Evolutionary conservation across 768 basidiomycete genomes (phyloP).

Genomic region (Rubroboletus pulcherrimus): DNA sequence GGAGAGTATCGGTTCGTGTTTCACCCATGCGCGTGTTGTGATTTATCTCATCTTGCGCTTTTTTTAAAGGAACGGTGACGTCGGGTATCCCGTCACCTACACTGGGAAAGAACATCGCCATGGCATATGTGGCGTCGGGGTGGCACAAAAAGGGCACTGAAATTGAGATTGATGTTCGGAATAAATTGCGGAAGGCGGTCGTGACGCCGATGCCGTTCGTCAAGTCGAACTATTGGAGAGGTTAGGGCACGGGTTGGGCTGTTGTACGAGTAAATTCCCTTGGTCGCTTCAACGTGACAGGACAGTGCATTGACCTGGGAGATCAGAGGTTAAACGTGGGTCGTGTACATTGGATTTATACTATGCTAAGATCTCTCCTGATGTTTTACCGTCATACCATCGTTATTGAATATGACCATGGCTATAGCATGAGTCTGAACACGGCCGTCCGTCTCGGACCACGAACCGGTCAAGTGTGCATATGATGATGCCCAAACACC

Average conservation of each 20-base stretch:
- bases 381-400: neutral
- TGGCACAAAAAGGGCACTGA: conserved; percentile 90
- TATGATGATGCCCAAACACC: conserved; percentile 2
- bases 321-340: neutral
- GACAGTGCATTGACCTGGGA: neutral
- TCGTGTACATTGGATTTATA: neutral
- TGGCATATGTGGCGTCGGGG: conserved; percentile 84
- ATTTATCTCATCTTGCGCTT: neutral
- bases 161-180: conserved; percentile 80
- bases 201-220: conserved; percentile 88
- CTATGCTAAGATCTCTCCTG: neutral
- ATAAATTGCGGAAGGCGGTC: conserved; percentile 68
- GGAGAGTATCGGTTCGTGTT: conserved; percentile 57
- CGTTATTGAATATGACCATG: neutral
- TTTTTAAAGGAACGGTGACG: conserved; percentile 63
- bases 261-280: neutral
- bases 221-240: conserved; percentile 77
- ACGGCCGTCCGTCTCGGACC: no score
- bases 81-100: conserved; percentile 96
- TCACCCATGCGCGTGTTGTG: conserved; percentile 1
- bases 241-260: conserved; percentile 26
- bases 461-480: neutral
- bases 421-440: neutral
- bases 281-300: neutral
- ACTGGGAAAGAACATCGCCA: conserved; percentile 87